These are phyloP conservation scores for Apiospora aurea DNA, from an alignment of 2,329 filamentous ascomycete genomes.

Conservation along the genomic window DNA sequence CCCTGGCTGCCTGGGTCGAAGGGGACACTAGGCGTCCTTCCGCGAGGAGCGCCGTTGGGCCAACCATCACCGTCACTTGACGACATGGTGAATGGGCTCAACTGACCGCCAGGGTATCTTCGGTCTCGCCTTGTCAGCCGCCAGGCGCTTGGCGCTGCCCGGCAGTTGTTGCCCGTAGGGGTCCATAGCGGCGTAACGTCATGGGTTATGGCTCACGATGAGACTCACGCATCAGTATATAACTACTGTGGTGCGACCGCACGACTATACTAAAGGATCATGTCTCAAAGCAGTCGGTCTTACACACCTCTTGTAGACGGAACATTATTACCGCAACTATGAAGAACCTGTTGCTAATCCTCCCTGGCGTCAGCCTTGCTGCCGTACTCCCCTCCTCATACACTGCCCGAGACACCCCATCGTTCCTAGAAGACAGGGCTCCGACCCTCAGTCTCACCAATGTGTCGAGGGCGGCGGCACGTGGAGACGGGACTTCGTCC, in stretches of 20 bases:
- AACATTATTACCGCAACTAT: constrained; percentile 27
- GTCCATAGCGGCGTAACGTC: neutral
- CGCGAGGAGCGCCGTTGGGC: neutral
- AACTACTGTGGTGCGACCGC: neutral
- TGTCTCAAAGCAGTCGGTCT: constrained; percentile 8
- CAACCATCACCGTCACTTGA: constrained; percentile 6
- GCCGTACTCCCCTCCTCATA: constrained; percentile 32
- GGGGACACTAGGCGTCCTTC: neutral
- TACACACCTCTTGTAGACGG: neutral
- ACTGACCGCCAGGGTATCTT: neutral
- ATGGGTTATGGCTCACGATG: constrained; percentile 1
- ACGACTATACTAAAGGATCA: neutral
- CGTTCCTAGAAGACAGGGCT: neutral
- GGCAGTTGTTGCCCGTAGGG: neutral
- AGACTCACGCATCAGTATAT: neutral
- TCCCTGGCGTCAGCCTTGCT: constrained; percentile 34
- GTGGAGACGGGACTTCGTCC: constrained; percentile 28
- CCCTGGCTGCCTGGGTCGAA: neutral
- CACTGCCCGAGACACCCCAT: neutral
- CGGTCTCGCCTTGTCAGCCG: neutral
- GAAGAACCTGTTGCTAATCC: constrained; percentile 36
- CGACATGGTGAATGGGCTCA: neutral
- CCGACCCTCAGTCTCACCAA: constrained; percentile 37
- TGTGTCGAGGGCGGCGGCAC: constrained; percentile 32
- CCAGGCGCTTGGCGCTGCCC: neutral